phyloP scores from a whole-genome alignment of 1,139 yeast species.

The Kluyveromyces sp. region DNA sequence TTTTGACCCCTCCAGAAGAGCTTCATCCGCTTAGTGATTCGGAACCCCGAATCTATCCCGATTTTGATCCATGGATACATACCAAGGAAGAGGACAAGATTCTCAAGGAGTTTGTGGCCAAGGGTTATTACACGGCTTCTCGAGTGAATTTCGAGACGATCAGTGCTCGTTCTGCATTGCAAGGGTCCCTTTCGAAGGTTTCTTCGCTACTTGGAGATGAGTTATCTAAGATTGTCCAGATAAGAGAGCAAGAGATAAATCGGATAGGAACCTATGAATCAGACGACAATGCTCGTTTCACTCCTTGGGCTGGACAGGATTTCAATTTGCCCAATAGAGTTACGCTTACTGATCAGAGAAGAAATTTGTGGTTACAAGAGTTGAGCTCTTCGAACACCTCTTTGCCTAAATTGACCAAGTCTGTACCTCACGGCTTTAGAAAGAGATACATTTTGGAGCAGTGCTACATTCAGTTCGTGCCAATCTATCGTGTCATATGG shows the following conservation, averaged over 20 bases:
- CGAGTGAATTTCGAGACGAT: slow-evolving; percentile 52
- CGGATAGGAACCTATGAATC: slow-evolving; percentile 57
- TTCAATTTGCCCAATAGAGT: slow-evolving; percentile 44
- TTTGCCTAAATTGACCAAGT: slow-evolving; percentile 57
- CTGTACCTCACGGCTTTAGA: slow-evolving; percentile 88
- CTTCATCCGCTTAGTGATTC: slow-evolving; percentile 25
- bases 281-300: slow-evolving; percentile 12
- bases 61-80: slow-evolving; percentile 74
- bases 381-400: slow-evolving; percentile 64
- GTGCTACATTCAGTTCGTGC: slow-evolving; percentile 57
- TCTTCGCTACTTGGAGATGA: slow-evolving; percentile 55
- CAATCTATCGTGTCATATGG: slow-evolving; percentile 80
- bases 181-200: slow-evolving; percentile 40
- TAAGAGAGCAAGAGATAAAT: slow-evolving; percentile 60
- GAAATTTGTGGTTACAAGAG: slow-evolving; percentile 79
- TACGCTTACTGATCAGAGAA: slow-evolving; percentile 77
- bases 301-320: slow-evolving; percentile 28
- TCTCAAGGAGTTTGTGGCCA: slow-evolving; percentile 45
- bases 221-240: slow-evolving; percentile 58
- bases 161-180: slow-evolving; percentile 45
- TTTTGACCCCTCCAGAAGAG: slow-evolving; percentile 31
- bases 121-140: slow-evolving; percentile 53
- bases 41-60: slow-evolving; percentile 46
- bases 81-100: slow-evolving; percentile 47
- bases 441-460: slow-evolving; percentile 68